A percentile compares a stretch with the other conserved stretches of the same genome.
Evolutionary conservation across 2,329 filamentous ascomycete species (phyloP).

Genomic region (Cladorrhinum sp.): DNA sequence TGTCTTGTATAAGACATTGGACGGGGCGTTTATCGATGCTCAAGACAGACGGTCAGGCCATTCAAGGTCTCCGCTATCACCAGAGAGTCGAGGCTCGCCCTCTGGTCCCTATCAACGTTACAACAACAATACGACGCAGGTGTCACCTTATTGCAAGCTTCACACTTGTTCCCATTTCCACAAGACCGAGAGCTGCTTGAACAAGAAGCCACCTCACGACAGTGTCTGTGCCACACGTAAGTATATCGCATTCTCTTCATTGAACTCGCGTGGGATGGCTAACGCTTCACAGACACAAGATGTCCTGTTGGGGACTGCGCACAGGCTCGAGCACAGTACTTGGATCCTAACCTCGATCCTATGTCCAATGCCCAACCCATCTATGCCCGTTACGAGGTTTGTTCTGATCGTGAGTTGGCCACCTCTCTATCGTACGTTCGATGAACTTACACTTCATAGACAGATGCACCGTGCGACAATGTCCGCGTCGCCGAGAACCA

Average conservation of each 20-base stretch:
- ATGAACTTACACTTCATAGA: constrained; percentile 13
- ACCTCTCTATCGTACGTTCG: too few relatives aligned
- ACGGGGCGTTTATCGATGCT: constrained; percentile 16
- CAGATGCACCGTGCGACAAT: constrained; percentile 23
- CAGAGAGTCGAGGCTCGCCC: constrained; percentile 15
- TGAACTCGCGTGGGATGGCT: too few relatives aligned
- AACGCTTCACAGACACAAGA: constrained; percentile 17
- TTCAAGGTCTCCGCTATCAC: constrained; percentile 12
- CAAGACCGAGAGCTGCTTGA: constrained; percentile 22
- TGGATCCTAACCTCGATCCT: constrained; percentile 22
- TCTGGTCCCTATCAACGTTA: constrained; percentile 13
- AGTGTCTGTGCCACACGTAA: background rate
- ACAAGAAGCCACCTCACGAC: constrained; percentile 19
- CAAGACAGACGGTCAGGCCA: constrained; percentile 8
- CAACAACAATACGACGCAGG: constrained; percentile 10
- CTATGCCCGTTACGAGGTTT: constrained; percentile 24
- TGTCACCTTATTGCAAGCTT: constrained; percentile 24
- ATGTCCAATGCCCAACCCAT: constrained; percentile 14
- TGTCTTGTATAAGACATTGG: constrained; percentile 23
- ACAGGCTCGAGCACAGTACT: constrained; percentile 24
- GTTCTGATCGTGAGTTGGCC: constrained; percentile 23
- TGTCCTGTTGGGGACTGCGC: constrained; percentile 24
- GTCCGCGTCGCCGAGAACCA: constrained; percentile 14
- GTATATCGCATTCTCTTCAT: background rate
- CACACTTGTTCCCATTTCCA: constrained; percentile 25